Conservation (phyloP, 345 rosid species). For the Passiflora organensis region DNA sequence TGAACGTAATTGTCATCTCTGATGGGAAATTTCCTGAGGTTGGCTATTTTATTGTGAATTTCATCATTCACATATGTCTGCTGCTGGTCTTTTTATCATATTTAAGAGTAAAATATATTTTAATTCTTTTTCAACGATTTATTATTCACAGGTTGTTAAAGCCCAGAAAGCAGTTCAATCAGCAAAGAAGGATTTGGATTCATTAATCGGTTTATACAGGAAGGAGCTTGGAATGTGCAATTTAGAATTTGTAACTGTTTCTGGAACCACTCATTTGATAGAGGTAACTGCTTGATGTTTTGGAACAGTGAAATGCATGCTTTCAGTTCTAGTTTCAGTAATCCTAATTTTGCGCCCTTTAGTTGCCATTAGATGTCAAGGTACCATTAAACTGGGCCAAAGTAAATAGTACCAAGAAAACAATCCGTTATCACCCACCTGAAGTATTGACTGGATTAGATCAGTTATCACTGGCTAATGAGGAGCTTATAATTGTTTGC, state of each 20-base stretch:
- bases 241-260: constrained; percentile 51
- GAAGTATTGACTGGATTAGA: constrained; percentile 72
- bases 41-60: constrained; percentile 12
- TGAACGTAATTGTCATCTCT: constrained; percentile 50
- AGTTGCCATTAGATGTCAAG: constrained; percentile 66
- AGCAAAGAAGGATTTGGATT: constrained; percentile 54
- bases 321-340: no score
- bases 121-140: constrained; percentile 9
- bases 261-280: constrained; percentile 62
- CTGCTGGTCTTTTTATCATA: neutral
- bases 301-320: no score
- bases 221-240: constrained; percentile 45
- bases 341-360: constrained; percentile 24
- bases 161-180: constrained; percentile 58
- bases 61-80: constrained; percentile 3
- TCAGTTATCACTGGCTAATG: constrained; percentile 67
- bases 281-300: constrained; percentile 37
- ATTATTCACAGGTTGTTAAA: constrained; percentile 50
- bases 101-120: neutral
- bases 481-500: constrained; percentile 59
- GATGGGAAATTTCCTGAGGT: constrained; percentile 74
- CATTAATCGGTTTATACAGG: constrained; percentile 39
- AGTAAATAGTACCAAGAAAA: constrained; percentile 83
- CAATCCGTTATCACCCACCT: constrained; percentile 85
- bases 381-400: constrained; percentile 77